Percentiles rank a stretch among this genome's conserved stretches.
Evolutionary conservation across 805 yeast genomes (phyloP).

Genomic region (Candida easanensis): DNA sequence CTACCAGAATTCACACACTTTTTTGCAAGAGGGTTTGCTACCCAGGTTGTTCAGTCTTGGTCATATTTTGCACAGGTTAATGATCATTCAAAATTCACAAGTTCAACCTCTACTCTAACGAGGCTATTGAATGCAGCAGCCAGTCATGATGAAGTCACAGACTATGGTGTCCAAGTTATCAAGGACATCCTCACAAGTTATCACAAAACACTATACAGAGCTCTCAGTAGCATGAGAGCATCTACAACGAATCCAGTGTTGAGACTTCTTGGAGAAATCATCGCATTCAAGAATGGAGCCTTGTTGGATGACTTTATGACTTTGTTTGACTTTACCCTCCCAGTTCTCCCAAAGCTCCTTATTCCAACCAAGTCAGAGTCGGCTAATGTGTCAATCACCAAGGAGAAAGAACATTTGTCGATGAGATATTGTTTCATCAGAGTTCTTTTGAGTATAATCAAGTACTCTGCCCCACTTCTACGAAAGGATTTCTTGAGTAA

Average conservation of each 20-base stretch:
- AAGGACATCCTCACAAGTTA: conserved; percentile 53
- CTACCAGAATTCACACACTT: conserved; percentile 28
- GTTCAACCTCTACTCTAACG: conserved; percentile 40
- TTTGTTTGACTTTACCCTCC: conserved; percentile 63
- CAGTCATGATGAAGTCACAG: conserved; percentile 18
- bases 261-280: conserved; percentile 51
- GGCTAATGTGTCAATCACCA: conserved; percentile 33
- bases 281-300: conserved; percentile 46
- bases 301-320: conserved; percentile 57
- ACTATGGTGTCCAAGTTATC: conserved; percentile 39
- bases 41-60: conserved; percentile 44
- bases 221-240: conserved; percentile 56
- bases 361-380: conserved; percentile 49
- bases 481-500: conserved; percentile 64
- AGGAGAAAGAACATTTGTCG: conserved; percentile 36
- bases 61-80: conserved; percentile 44
- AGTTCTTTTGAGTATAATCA: conserved; percentile 57
- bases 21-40: conserved; percentile 33
- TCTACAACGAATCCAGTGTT: conserved; percentile 60
- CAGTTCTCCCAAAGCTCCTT: conserved; percentile 59
- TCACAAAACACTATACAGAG: conserved; percentile 63
- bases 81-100: conserved; percentile 50
- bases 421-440: conserved; percentile 58
- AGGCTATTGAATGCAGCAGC: conserved; percentile 30
- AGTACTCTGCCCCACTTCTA: conserved; percentile 46